phyloP scores from a whole-genome alignment of 2,329 filamentous ascomycete genomes.

The Epichloe typhina region DNA sequence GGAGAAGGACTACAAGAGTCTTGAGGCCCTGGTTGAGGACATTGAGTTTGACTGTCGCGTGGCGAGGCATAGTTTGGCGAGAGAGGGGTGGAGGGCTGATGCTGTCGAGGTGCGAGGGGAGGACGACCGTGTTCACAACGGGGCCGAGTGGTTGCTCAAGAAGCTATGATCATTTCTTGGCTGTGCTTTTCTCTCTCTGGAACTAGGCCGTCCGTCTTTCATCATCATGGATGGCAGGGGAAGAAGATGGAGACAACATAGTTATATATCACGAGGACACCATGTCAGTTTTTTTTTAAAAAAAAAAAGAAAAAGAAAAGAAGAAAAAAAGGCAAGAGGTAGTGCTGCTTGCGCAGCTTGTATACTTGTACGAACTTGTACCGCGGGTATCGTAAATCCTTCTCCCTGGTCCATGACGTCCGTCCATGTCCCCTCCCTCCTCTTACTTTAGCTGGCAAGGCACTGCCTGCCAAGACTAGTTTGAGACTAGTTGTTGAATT shows the following conservation, averaged over 20 bases:
- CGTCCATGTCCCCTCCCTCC: neutral
- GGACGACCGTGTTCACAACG: slow-evolving; percentile 14
- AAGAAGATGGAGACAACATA: neutral
- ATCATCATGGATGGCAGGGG: too few species aligned
- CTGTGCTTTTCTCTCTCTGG: neutral
- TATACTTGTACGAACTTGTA: neutral
- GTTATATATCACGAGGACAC: too few species aligned
- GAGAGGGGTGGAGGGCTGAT: slow-evolving; percentile 45
- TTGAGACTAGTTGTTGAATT: neutral
- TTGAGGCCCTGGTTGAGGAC: slow-evolving; percentile 76
- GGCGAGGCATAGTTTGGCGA: slow-evolving; percentile 55
- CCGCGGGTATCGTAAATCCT: neutral
- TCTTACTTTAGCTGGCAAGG: neutral
- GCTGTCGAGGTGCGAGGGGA: slow-evolving; percentile 12
- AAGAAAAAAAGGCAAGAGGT: slow-evolving; percentile 3
- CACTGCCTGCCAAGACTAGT: neutral
- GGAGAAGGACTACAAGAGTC: slow-evolving; percentile 74
- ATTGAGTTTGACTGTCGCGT: slow-evolving; percentile 84
- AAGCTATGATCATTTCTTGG: neutral
- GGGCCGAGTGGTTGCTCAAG: slow-evolving; percentile 23
- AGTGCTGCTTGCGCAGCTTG: slow-evolving; percentile 1
- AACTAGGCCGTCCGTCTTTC: neutral
- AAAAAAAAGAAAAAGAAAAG: slow-evolving; percentile 10
- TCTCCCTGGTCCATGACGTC: neutral
- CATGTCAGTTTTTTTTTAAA: neutral